Evolutionary conservation across 345 rosid species (phyloP).

Genomic region (Physaria fendleri): DNA sequence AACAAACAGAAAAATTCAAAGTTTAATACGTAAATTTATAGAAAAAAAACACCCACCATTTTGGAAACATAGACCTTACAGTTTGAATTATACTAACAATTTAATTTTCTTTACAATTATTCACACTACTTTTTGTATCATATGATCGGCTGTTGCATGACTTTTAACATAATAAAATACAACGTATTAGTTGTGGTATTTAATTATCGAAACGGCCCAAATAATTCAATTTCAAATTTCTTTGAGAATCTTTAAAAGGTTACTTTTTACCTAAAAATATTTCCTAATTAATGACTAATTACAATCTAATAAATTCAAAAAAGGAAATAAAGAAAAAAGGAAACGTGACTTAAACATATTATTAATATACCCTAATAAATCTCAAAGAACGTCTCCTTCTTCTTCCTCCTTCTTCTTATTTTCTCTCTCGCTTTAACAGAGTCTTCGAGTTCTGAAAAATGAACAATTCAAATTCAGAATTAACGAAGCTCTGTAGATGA

Average conservation of each 20-base stretch:
- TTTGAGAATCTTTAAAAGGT: background rate
- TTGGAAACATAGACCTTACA: background rate
- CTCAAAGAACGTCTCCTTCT: too few relatives aligned
- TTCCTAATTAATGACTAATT: background rate
- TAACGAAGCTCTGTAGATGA: slow-evolving; percentile 41
- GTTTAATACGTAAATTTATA: background rate
- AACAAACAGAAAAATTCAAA: slow-evolving; percentile 4
- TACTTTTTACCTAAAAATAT: background rate
- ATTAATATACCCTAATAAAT: too few relatives aligned
- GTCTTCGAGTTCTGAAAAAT: too few relatives aligned
- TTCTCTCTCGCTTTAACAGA: too few relatives aligned
- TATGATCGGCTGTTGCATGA: slow-evolving; percentile 25
- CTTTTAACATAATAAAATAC: background rate
- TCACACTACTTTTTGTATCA: background rate
- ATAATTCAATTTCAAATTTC: background rate
- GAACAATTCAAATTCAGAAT: slow-evolving; percentile 34
- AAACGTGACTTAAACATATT: too few relatives aligned
- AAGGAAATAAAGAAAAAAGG: too few relatives aligned
- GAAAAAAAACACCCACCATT: background rate
- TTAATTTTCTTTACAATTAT: background rate
- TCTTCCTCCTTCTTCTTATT: too few relatives aligned
- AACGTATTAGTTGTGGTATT: slow-evolving; percentile 8
- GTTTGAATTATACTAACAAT: background rate
- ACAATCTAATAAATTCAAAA: too few relatives aligned
- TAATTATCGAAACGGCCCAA: slow-evolving; percentile 23